phyloP scores from a whole-genome alignment of 768 basidiomycete species.

The Rubroboletus pulcherrimus region DNA sequence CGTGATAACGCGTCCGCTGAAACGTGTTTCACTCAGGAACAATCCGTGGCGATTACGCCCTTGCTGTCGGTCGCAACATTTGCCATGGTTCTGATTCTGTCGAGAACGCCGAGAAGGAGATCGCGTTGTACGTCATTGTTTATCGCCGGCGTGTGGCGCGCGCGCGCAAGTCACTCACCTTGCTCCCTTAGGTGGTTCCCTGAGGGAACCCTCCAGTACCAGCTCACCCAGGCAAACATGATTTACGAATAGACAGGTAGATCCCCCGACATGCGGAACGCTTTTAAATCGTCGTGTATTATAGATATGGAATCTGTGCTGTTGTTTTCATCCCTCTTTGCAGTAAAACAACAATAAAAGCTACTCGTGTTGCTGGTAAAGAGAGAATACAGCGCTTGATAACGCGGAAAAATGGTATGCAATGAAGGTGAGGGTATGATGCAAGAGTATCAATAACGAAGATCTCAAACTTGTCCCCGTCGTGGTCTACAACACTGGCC shows the following conservation, averaged over 20 bases:
- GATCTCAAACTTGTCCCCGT: background rate
- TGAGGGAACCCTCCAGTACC: conserved; percentile 74
- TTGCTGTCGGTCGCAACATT: conserved; percentile 93
- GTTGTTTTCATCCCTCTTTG: background rate
- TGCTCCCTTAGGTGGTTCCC: conserved; percentile 76
- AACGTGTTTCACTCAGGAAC: conserved; percentile 52
- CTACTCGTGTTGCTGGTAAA: background rate
- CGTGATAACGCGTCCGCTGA: conserved; percentile 1
- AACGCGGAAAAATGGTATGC: conserved; percentile 18
- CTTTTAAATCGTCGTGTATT: conserved; percentile 14
- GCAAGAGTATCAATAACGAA: conserved; percentile 11
- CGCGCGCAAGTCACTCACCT: conserved; percentile 1
- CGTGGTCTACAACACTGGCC: conserved; percentile 3
- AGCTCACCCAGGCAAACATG: conserved; percentile 61
- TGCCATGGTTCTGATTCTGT: conserved; percentile 90
- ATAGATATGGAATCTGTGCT: conserved; percentile 5
- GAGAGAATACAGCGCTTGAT: conserved; percentile 5
- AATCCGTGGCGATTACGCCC: conserved; percentile 93
- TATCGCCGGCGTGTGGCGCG: background rate
- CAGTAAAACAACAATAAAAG: background rate
- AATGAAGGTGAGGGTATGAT: conserved; percentile 25
- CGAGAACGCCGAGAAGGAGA: conserved; percentile 92
- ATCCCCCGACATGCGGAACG: background rate
- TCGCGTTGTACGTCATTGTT: conserved; percentile 63
- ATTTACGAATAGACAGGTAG: conserved; percentile 65